Percentiles rank a stretch among this genome's conserved stretches.
Evolutionary conservation across 148 eudicot genomes (phyloP).

Genomic region (Selenicereus undatus): DNA sequence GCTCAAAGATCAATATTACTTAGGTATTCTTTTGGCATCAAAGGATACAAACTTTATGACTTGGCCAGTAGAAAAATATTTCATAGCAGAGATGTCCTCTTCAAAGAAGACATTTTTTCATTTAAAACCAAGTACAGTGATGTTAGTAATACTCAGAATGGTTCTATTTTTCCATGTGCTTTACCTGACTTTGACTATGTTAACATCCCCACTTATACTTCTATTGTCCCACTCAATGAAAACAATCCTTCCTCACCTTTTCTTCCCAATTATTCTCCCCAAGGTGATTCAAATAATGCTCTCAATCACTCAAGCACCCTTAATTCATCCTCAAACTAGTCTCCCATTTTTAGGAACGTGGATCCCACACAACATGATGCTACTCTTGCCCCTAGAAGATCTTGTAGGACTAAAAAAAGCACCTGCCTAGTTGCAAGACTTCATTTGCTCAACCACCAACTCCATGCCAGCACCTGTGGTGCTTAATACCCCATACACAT

Average conservation of each 20-base stretch:
- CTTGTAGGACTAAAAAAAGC: neutral
- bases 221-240: too few species aligned
- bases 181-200: neutral
- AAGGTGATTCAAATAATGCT: too few species aligned
- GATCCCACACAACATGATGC: too few species aligned
- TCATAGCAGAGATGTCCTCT: neutral
- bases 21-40: neutral
- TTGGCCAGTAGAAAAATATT: neutral
- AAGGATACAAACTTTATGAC: constrained; percentile 1
- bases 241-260: too few species aligned
- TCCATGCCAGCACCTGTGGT: neutral
- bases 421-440: neutral
- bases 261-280: too few species aligned
- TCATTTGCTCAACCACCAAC: neutral
- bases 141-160: neutral
- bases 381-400: neutral
- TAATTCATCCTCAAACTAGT: too few species aligned
- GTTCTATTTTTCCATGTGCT: too few species aligned
- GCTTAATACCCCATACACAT: neutral
- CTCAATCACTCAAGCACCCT: too few species aligned
- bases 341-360: neutral
- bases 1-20: neutral
- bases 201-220: neutral
- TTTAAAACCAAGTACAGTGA: neutral
- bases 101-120: neutral